Evolutionary conservation across 768 basidiomycete species (phyloP).

Genomic region (Amanita jacksonii): DNA sequence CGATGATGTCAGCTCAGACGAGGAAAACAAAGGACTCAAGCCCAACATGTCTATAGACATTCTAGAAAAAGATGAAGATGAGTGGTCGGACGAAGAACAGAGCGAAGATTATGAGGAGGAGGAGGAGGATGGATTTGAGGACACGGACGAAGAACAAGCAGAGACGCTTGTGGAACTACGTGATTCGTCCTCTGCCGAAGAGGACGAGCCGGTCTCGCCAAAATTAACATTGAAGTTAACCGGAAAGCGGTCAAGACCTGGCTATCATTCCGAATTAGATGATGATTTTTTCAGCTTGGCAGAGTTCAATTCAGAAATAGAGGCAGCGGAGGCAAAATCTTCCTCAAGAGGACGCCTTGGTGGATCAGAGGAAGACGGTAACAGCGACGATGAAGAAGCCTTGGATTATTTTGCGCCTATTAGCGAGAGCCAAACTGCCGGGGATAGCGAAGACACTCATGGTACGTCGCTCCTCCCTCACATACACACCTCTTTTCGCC

Average conservation of each 20-base stretch:
- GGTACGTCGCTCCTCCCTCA: slow-evolving; percentile 24
- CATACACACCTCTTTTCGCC: background rate
- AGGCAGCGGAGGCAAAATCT: slow-evolving; percentile 59
- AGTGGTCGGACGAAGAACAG: slow-evolving; percentile 8
- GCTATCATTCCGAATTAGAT: slow-evolving; percentile 42
- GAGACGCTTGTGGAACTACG: slow-evolving; percentile 20
- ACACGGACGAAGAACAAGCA: slow-evolving; percentile 17
- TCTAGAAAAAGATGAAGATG: background rate
- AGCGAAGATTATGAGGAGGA: slow-evolving; percentile 15
- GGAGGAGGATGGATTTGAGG: slow-evolving; percentile 14
- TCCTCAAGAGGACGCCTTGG: slow-evolving; percentile 54
- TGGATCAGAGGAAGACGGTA: slow-evolving; percentile 33
- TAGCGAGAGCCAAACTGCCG: slow-evolving; percentile 31
- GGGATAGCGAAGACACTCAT: slow-evolving; percentile 32
- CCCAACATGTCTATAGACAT: background rate
- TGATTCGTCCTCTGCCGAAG: slow-evolving; percentile 30
- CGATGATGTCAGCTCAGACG: slow-evolving; percentile 21
- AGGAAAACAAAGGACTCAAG: slow-evolving; percentile 3
- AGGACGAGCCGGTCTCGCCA: slow-evolving; percentile 18
- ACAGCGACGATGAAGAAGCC: slow-evolving; percentile 44
- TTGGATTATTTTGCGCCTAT: slow-evolving; percentile 65
- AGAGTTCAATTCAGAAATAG: slow-evolving; percentile 80
- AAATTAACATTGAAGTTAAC: slow-evolving; percentile 18
- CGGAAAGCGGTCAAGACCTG: slow-evolving; percentile 14
- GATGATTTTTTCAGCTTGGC: slow-evolving; percentile 88